A percentile compares a stretch with the other conserved stretches of the same genome.
Conservation (phyloP, 116 monocot species). For the Thalassia testudinum region DNA sequence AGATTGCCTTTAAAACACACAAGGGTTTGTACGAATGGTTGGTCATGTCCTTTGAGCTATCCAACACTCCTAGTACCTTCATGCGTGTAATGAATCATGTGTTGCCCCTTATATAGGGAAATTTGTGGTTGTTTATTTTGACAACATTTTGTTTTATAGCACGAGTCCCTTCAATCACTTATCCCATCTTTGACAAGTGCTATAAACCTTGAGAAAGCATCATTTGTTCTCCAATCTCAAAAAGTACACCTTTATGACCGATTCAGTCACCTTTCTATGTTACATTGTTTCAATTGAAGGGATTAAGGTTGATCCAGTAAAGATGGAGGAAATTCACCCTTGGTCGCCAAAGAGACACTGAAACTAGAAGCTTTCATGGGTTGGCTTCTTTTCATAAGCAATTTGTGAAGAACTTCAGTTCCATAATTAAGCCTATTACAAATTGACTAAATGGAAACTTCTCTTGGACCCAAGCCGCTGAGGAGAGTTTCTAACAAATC, state of each 20-base stretch:
- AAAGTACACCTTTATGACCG: not conserved
- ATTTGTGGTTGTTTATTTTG: slow-evolving; percentile 8
- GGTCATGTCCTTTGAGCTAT: slow-evolving; percentile 7
- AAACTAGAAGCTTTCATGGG: slow-evolving; percentile 2
- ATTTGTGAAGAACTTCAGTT: slow-evolving; percentile 5
- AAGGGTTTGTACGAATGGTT: slow-evolving; percentile 11
- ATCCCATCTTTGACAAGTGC: not conserved
- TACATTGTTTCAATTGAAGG: not conserved
- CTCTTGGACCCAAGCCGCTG: not conserved
- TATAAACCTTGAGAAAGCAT: not conserved
- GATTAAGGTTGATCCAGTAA: not conserved
- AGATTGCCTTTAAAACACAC: slow-evolving; percentile 7
- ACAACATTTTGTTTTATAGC: slow-evolving; percentile 5
- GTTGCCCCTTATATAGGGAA: not conserved
- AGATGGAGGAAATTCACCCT: not conserved
- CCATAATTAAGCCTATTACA: not conserved
- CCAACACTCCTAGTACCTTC: slow-evolving; percentile 8
- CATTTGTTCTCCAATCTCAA: not conserved
- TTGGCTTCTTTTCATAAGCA: slow-evolving; percentile 3
- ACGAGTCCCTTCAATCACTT: not conserved
- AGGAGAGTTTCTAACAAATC: not conserved
- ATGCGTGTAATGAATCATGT: slow-evolving; percentile 10
- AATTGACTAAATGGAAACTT: not conserved
- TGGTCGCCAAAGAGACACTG: not conserved
- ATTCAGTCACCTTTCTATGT: not conserved